phyloP scores from a whole-genome alignment of 2,329 filamentous ascomycete genomes.

The Exophiala viscosa region DNA sequence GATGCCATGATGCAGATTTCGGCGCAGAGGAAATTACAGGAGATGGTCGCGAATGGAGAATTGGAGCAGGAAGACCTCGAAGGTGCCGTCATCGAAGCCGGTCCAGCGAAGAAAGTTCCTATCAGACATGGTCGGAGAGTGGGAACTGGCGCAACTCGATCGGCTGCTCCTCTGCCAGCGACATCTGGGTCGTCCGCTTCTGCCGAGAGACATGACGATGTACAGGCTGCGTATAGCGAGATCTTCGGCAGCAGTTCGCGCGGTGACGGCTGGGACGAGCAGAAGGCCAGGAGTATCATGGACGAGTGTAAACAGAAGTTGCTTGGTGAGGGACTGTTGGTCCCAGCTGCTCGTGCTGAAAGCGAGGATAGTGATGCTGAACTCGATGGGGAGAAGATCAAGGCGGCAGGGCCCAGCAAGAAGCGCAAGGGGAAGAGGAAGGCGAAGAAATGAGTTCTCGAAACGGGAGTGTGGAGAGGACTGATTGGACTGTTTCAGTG shows the following conservation, averaged over 20 bases:
- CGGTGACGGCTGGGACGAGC: conserved; percentile 13
- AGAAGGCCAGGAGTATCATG: conserved; percentile 18
- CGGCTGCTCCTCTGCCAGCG: neutral
- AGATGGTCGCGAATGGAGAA: conserved; percentile 59
- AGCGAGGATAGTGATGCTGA: conserved; percentile 16
- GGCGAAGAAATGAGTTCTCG: conserved; percentile 13
- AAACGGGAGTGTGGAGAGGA: too few relatives aligned
- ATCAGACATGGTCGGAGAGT: conserved; percentile 3
- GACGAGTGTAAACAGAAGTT: conserved; percentile 15
- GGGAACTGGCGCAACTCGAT: neutral
- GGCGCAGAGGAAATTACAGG: conserved; percentile 23
- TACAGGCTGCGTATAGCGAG: conserved; percentile 3
- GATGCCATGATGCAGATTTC: conserved; percentile 29
- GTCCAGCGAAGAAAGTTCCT: conserved; percentile 18
- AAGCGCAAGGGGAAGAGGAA: conserved; percentile 22
- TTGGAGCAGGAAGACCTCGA: conserved; percentile 72
- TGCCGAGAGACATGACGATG: neutral
- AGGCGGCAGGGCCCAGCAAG: neutral
- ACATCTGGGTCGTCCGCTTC: neutral
- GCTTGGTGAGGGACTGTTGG: conserved; percentile 18
- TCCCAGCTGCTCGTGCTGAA: neutral
- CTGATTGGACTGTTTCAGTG: too few relatives aligned
- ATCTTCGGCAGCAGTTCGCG: conserved; percentile 12
- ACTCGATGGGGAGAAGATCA: conserved; percentile 8
- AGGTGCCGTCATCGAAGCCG: conserved; percentile 25